Conservation (phyloP, 768 basidiomycete genomes). For the Gymnopilus dilepis region DNA sequence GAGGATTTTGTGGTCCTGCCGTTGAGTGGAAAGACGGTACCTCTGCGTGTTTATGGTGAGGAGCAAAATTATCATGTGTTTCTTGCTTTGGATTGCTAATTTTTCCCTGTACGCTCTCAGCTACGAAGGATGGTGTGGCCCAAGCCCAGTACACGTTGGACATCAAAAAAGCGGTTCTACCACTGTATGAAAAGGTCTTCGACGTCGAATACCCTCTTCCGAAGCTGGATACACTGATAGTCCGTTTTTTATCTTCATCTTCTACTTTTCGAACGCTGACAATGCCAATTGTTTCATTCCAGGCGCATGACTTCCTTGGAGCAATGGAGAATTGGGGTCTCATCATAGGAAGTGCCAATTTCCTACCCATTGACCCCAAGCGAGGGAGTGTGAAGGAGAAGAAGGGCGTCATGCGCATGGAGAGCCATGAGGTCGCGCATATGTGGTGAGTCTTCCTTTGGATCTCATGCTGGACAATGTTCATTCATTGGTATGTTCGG, state of each 20-base stretch:
- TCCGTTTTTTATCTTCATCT: conserved; percentile 36
- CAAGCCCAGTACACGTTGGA: conserved; percentile 89
- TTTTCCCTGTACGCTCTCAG: conserved; percentile 38
- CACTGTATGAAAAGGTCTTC: conserved; percentile 90
- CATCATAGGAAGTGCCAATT: conserved; percentile 88
- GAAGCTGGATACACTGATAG: conserved; percentile 92
- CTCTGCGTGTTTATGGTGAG: conserved; percentile 82
- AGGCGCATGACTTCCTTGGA: conserved; percentile 85
- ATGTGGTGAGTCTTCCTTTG: conserved; percentile 62
- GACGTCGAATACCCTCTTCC: conserved; percentile 92
- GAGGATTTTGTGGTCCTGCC: conserved; percentile 81
- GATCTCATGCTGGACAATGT: not conserved
- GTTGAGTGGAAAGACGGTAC: conserved; percentile 77
- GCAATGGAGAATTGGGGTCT: conserved; percentile 97
- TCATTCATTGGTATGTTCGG: not conserved
- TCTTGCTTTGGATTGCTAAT: not conserved
- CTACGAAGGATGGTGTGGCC: conserved; percentile 80
- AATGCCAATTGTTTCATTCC: not conserved
- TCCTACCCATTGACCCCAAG: conserved; percentile 80
- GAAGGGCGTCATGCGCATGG: conserved; percentile 74
- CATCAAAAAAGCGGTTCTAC: conserved; percentile 80
- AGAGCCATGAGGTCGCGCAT: conserved; percentile 88
- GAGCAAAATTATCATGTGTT: not conserved
- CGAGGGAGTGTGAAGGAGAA: conserved; percentile 73
- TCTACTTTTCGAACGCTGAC: not conserved